Percentiles rank a stretch among this genome's conserved stretches.
phyloP scores from a whole-genome alignment of 75 land plant genomes.

The Pinus tabuliformis region DNA sequence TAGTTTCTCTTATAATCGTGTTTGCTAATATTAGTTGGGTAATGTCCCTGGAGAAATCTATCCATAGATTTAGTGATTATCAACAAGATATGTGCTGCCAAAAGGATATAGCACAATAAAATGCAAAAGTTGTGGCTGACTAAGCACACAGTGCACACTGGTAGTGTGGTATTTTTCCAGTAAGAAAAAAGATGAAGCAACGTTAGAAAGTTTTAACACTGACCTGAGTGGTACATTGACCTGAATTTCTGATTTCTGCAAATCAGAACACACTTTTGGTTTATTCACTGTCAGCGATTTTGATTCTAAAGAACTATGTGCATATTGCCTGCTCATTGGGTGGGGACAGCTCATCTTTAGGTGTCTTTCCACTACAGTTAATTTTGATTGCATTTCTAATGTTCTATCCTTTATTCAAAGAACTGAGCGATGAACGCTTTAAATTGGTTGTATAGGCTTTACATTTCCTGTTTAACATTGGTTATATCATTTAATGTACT shows the following conservation, averaged over 20 bases:
- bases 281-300: constrained; percentile 1
- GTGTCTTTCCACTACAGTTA: background rate
- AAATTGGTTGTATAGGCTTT: background rate
- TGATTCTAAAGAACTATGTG: background rate
- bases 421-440: background rate
- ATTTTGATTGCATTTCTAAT: background rate
- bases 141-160: background rate
- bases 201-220: background rate
- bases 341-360: background rate
- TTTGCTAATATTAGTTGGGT: background rate
- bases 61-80: background rate
- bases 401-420: background rate
- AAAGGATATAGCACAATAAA: background rate
- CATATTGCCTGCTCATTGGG: background rate
- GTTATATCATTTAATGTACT: background rate
- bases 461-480: background rate
- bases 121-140: background rate
- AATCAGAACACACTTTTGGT: background rate
- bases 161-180: background rate
- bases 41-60: background rate
- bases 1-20: background rate
- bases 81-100: background rate
- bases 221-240: background rate
- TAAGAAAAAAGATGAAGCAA: background rate
- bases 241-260: background rate